Base-by-base conservation (phyloP, 2,329 filamentous ascomycete species). In the Fusarium anguioides region DNA sequence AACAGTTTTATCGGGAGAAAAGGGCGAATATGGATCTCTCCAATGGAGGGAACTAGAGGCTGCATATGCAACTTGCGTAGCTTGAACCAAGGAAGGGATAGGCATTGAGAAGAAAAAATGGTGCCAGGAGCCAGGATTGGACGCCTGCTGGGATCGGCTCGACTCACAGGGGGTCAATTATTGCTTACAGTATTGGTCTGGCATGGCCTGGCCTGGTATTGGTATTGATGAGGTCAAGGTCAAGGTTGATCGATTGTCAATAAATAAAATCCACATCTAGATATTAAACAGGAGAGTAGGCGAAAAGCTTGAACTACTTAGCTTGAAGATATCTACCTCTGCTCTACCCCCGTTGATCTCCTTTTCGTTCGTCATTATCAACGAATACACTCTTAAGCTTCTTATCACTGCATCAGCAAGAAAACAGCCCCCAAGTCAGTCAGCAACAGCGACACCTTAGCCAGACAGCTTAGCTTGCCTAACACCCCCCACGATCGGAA, bases 401-500 rank as follows among this genome's bases (percentile, higher is more conserved):
- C 58, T 54, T 60, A 61, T 51, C 27, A 61, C 39, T 26, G 26
- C 27, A 39, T 21, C 23, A 24, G 14, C 51, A 50, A n/a, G 21
- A 31, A 37, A 45, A 51, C n/a, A 35, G 40, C 40, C 31, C 31
- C 31, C 37, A 9, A 29, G 27, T 29, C 10, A 29, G 14, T n/a
- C n/a, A n/a, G n/a, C n/a, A n/a, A n/a, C n/a, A n/a, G n/a, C n/a
- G n/a, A n/a, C n/a, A n/a, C n/a, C n/a, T n/a, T n/a, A n/a, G n/a
- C n/a, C 27, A 29, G 26, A 8, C 26, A 29, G 27, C 27, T 29
- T 29, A 29, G 27, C 27, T 29, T 29, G 9, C 10, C 27, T 26
- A 6, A 26, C n/a, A 9, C 11, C 63, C 64, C 64, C 64, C 59
- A 68, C 64, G 50, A 66, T 62, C 56, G 49, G 40, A 37, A 41